Conservation (phyloP, 441 rosid species). For the Adansonia grandidieri region DNA sequence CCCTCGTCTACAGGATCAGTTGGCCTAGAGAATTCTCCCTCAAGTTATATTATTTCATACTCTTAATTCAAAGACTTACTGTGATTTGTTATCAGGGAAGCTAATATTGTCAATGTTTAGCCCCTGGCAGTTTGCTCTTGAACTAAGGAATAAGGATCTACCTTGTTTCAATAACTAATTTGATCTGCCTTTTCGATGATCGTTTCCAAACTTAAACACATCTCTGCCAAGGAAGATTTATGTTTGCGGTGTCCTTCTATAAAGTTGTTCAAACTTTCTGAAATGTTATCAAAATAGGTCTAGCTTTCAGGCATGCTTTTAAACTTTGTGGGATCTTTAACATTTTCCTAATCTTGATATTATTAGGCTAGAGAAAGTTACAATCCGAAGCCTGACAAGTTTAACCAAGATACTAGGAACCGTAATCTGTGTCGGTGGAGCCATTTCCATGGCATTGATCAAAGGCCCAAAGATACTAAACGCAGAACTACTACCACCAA, state of each 20-base stretch:
- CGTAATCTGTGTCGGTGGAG: conserved; percentile 64
- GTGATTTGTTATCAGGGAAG: background rate
- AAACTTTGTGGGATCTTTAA: background rate
- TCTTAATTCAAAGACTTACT: background rate
- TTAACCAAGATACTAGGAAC: conserved; percentile 57
- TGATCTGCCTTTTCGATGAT: background rate
- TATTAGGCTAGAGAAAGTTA: conserved; percentile 48
- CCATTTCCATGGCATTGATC: conserved; percentile 65
- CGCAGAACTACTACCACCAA: conserved; percentile 7
- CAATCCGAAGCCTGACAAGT: conserved; percentile 43
- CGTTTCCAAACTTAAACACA: background rate
- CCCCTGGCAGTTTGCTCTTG: background rate
- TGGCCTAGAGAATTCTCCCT: background rate
- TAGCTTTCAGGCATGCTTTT: background rate
- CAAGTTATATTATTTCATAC: background rate
- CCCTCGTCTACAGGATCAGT: too few relatives aligned
- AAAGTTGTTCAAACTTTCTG: background rate
- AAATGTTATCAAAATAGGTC: background rate
- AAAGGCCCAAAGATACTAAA: conserved; percentile 61
- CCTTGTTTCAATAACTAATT: background rate
- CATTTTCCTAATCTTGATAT: background rate
- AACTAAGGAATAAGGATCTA: background rate
- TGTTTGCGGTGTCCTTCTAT: background rate
- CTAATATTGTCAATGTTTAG: background rate
- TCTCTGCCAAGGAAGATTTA: background rate